Percentiles rank a stretch among this genome's conserved stretches.
Evolutionary conservation across 306 rosid genomes (phyloP).

Genomic region (Pachyrhizus erosus): DNA sequence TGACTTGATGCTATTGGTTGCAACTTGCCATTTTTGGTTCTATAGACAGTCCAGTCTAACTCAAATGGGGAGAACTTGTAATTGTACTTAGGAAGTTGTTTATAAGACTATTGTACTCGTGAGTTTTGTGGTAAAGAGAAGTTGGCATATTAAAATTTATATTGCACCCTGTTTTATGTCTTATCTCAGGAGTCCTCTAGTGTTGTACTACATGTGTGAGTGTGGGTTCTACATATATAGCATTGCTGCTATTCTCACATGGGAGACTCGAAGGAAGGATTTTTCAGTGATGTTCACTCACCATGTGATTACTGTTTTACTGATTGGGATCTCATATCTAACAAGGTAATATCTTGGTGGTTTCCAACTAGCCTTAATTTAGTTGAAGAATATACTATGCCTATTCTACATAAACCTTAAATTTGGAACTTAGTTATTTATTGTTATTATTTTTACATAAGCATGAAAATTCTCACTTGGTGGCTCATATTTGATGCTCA

Average conservation of each 20-base stretch:
- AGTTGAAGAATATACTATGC: constrained; percentile 19
- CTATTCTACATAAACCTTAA: constrained; percentile 27
- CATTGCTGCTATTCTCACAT: constrained; percentile 83
- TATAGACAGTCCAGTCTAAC: constrained; percentile 4
- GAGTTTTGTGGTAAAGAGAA: constrained; percentile 22
- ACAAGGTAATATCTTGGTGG: constrained; percentile 63
- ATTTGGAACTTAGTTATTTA: constrained; percentile 29
- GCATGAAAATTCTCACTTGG: constrained; percentile 24
- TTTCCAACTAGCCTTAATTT: neutral
- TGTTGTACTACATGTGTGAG: constrained; percentile 84
- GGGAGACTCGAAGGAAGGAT: constrained; percentile 99
- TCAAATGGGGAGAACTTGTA: constrained; percentile 1
- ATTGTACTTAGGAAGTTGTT: constrained; percentile 19
- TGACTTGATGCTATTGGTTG: constrained; percentile 16
- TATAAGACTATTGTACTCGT: neutral
- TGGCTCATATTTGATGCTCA: constrained; percentile 25
- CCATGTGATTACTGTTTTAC: constrained; percentile 81
- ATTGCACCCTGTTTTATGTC: constrained; percentile 45
- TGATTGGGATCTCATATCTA: constrained; percentile 78
- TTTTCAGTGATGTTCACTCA: constrained; percentile 97
- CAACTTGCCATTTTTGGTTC: constrained; percentile 36
- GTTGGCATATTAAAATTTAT: constrained; percentile 32
- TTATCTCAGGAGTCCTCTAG: constrained; percentile 70
- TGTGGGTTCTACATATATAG: constrained; percentile 94
- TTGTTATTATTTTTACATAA: constrained; percentile 12